Base-by-base conservation (phyloP, 1,284 basidiomycete genomes). In the Marasmius fiardii region DNA sequence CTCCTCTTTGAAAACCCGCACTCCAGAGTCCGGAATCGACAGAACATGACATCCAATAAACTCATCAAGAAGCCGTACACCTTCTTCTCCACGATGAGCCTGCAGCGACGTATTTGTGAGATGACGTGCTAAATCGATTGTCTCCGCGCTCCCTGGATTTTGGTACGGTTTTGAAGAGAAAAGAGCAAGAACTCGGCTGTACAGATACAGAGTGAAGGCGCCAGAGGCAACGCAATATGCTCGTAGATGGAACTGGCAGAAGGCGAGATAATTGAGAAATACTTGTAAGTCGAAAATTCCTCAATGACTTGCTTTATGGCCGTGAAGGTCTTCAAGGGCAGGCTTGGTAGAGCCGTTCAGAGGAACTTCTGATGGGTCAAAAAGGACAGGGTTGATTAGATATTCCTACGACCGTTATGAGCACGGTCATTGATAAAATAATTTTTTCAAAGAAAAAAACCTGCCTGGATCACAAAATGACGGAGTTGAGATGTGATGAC, bases 61-160 rank as follows among this genome's bases (percentile, higher is more conserved):
- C 66, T 95, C 92, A 63, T 86, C 82, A 45, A 95, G 76, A 28
- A 94, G 74, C 43, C 88, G 81, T 3, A 95, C 90, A 50, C 78
- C 78, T 45, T 77, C 78, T 63, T 90, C 85, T 10, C 89, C 85
- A 11, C 71, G 73, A 57, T 86, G 80, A 12, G 70, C 80, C 70
- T 98, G 96, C n/a, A 98, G 75, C 43, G 93, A 95, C 0, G 97
- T 98, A 67, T 99, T 99, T 37, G 96, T 99, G 18, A 99, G 76
- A 70, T 99, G 97, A 0, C 90, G 82, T 1, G 78, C 65, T 5
- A 98, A 78, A 67, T 94, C 86, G 11, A 76, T 58, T 1, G n/a
- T 64, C 67, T 37, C 63, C 59, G 7, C 63, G 61, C 26, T 68
- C 56, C 26, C 60, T 3, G 86, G 86, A 0, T 67, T 44, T 0